These are phyloP conservation scores for Anisogramma anomala DNA, from an alignment of 2,329 filamentous ascomycete species.

Conservation along the genomic window DNA sequence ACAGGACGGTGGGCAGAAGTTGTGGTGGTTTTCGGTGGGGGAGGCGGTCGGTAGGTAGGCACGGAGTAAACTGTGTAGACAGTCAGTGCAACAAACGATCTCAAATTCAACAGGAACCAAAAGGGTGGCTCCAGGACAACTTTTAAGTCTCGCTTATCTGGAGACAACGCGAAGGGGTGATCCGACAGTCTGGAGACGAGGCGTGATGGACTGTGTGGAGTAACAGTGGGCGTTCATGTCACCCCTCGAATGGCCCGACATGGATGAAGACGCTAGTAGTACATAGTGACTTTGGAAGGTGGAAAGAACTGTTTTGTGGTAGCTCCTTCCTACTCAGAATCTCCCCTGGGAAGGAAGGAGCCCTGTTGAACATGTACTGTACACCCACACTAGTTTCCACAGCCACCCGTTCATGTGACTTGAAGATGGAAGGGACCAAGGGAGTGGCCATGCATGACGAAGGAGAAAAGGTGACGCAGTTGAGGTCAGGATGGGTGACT, in stretches of 20 bases:
- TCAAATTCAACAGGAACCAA: neutral
- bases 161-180: constrained; percentile 11
- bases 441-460: neutral
- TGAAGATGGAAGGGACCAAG: neutral
- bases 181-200: constrained; percentile 16
- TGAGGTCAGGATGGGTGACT: neutral
- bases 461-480: neutral
- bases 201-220: constrained; percentile 7
- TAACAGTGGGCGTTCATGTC: constrained; percentile 5
- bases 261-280: constrained; percentile 14
- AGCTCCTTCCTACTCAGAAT: neutral
- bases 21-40: neutral
- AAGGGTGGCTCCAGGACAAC: neutral
- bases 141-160: constrained; percentile 13
- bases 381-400: neutral
- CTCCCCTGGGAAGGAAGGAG: too few relatives aligned
- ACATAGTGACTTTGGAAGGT: constrained; percentile 2
- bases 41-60: neutral
- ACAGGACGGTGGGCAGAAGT: neutral
- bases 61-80: neutral
- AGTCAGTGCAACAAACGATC: neutral
- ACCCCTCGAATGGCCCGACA: constrained; percentile 10
- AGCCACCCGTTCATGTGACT: neutral
- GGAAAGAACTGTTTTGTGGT: too few relatives aligned
- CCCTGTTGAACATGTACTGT: neutral